Evolutionary conservation across 768 basidiomycete genomes (phyloP).

Genomic region (Obba rivulosa): DNA sequence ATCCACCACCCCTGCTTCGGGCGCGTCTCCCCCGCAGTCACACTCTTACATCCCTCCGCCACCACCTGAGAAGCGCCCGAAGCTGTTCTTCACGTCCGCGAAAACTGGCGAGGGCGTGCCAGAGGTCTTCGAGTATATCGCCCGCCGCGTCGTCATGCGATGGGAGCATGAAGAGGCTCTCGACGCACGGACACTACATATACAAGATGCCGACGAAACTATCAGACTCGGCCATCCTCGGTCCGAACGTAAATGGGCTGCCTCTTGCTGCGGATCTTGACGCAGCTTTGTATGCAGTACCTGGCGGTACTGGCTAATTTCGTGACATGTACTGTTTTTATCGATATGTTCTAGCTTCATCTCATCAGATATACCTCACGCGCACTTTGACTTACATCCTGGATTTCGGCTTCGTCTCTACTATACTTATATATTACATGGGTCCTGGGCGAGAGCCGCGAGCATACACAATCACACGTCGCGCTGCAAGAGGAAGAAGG

Average conservation of each 20-base stretch:
- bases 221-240: slow-evolving; percentile 25
- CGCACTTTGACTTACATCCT: neutral
- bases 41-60: slow-evolving; percentile 10
- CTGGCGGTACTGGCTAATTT: neutral
- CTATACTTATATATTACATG: neutral
- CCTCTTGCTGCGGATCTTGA: slow-evolving; percentile 4
- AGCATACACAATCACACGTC: neutral
- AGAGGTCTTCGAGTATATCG: slow-evolving; percentile 77
- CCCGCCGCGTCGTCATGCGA: slow-evolving; percentile 49
- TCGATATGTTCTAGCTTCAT: neutral
- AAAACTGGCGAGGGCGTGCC: slow-evolving; percentile 70
- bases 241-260: neutral
- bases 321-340: no score
- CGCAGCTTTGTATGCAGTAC: neutral
- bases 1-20: slow-evolving; percentile 20
- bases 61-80: slow-evolving; percentile 49
- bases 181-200: slow-evolving; percentile 39
- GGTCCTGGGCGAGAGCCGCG: neutral
- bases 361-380: neutral
- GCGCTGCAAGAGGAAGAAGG: neutral
- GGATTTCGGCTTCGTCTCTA: neutral
- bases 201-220: slow-evolving; percentile 36
- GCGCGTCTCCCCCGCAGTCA: slow-evolving; percentile 8
- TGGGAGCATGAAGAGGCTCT: slow-evolving; percentile 66
- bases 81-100: slow-evolving; percentile 71